Percentiles rank a stretch among this genome's conserved stretches.
Conservation (phyloP, 2,329 filamentous ascomycete species). For the Uncinocarpus reesii region DNA sequence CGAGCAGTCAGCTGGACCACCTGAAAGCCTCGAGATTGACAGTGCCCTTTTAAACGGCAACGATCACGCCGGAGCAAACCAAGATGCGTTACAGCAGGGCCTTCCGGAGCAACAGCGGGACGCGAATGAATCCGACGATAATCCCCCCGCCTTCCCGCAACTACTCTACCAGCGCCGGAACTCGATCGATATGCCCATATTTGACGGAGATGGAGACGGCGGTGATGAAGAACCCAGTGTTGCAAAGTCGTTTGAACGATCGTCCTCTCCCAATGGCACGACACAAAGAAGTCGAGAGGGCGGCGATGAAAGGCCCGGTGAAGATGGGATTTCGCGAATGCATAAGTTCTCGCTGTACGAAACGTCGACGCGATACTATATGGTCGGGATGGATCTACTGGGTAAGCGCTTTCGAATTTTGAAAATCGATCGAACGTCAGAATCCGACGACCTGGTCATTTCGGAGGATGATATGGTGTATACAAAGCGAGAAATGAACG, state of each 20-base stretch:
- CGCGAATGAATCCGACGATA: background rate
- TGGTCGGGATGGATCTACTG: slow-evolving; percentile 83
- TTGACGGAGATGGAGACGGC: slow-evolving; percentile 28
- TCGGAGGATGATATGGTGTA: slow-evolving; percentile 94
- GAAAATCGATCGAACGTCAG: slow-evolving; percentile 85
- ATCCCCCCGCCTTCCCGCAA: slow-evolving; percentile 10
- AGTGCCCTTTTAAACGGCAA: background rate
- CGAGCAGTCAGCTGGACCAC: slow-evolving; percentile 18
- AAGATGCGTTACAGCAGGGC: background rate
- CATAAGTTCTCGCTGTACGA: slow-evolving; percentile 98
- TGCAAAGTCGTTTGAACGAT: slow-evolving; percentile 38
- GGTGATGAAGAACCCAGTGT: slow-evolving; percentile 38
- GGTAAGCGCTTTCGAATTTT: slow-evolving; percentile 82
- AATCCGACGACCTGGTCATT: slow-evolving; percentile 67
- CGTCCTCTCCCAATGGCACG: slow-evolving; percentile 29
- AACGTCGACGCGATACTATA: slow-evolving; percentile 84
- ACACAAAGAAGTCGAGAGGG: slow-evolving; percentile 32
- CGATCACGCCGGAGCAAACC: background rate
- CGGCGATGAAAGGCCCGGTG: slow-evolving; percentile 25
- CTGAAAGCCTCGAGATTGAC: slow-evolving; percentile 6
- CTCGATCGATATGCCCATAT: slow-evolving; percentile 24
- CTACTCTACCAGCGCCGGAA: slow-evolving; percentile 26
- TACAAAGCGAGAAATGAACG: slow-evolving; percentile 80
- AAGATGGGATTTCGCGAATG: slow-evolving; percentile 54
- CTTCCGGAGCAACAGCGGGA: background rate